Evolutionary conservation across 148 eudicot species (phyloP).

Genomic region (Heliamphora exappendiculata): DNA sequence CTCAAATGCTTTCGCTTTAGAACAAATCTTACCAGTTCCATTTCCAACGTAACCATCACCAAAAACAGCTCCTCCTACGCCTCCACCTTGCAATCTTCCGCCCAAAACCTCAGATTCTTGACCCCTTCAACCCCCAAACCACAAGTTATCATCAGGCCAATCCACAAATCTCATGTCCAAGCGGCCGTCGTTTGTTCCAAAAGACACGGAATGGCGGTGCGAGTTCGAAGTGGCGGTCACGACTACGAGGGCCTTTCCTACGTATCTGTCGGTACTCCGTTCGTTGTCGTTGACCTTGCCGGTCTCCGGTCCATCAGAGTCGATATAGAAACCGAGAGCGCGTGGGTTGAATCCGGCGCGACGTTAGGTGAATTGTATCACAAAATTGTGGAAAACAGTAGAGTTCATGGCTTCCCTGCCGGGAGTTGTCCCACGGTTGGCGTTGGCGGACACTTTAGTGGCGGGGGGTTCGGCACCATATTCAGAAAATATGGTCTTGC

Average conservation of each 20-base stretch:
- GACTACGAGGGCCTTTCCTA: constrained; percentile 40
- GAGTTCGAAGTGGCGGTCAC: constrained; percentile 40
- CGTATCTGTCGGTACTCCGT: constrained; percentile 18
- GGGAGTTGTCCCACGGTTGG: constrained; percentile 34
- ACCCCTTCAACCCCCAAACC: constrained; percentile 20
- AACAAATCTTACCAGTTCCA: background rate
- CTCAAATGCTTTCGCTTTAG: background rate
- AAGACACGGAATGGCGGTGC: constrained; percentile 9
- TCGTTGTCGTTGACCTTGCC: constrained; percentile 26
- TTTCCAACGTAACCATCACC: background rate
- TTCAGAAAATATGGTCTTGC: constrained; percentile 41
- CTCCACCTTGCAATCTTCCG: constrained; percentile 23
- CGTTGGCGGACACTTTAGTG: constrained; percentile 34
- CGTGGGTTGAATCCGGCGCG: constrained; percentile 42
- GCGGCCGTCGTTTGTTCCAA: constrained; percentile 26
- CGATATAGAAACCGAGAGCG: constrained; percentile 17
- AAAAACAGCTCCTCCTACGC: constrained; percentile 17
- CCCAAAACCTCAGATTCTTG: constrained; percentile 27
- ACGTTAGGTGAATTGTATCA: constrained; percentile 37
- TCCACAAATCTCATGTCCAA: constrained; percentile 25
- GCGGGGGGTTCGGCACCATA: constrained; percentile 35
- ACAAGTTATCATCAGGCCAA: constrained; percentile 29
- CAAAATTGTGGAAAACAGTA: constrained; percentile 26
- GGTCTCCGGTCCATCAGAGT: constrained; percentile 23
- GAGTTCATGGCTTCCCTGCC: constrained; percentile 28